Percentiles rank a stretch among this genome's conserved stretches.
These are phyloP conservation scores for Cerrena zonata DNA, from an alignment of 1,284 basidiomycete species.

Conservation along the genomic window DNA sequence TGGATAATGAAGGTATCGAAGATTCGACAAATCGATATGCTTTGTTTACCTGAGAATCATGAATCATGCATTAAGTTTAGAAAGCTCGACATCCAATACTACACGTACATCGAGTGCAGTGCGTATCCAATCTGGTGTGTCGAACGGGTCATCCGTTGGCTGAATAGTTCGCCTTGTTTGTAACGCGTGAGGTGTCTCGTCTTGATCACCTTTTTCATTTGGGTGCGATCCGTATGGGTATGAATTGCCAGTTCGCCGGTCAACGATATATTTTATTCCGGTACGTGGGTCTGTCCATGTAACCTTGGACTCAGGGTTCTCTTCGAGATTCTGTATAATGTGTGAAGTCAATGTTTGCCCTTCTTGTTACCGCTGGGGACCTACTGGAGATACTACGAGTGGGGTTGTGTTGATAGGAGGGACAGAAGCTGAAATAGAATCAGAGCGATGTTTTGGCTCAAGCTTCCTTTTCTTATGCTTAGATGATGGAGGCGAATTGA, in stretches of 20 bases:
- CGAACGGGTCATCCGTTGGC: not conserved
- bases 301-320: too few relatives aligned
- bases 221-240: slow-evolving; percentile 27
- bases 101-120: slow-evolving; percentile 42
- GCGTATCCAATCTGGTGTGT: slow-evolving; percentile 46
- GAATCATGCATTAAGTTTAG: not conserved
- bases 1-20: slow-evolving; percentile 39
- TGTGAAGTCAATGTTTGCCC: too few relatives aligned
- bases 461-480: slow-evolving; percentile 21
- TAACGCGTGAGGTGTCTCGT: slow-evolving; percentile 14
- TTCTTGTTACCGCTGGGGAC: too few relatives aligned
- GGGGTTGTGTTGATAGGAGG: too few relatives aligned
- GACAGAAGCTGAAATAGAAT: too few relatives aligned
- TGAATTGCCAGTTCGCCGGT: slow-evolving; percentile 59
- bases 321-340: too few relatives aligned
- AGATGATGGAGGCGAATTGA: not conserved
- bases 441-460: not conserved
- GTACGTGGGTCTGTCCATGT: slow-evolving; percentile 61
- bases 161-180: slow-evolving; percentile 6
- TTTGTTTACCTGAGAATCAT: slow-evolving; percentile 40
- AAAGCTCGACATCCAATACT: slow-evolving; percentile 8
- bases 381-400: too few relatives aligned
- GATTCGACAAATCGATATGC: slow-evolving; percentile 41
- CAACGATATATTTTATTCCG: slow-evolving; percentile 64
- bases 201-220: slow-evolving; percentile 4